Percentiles rank a stretch among this genome's conserved stretches.
phyloP scores from a whole-genome alignment of 139 green algal species.

The Tetratostichococcus sp. region DNA sequence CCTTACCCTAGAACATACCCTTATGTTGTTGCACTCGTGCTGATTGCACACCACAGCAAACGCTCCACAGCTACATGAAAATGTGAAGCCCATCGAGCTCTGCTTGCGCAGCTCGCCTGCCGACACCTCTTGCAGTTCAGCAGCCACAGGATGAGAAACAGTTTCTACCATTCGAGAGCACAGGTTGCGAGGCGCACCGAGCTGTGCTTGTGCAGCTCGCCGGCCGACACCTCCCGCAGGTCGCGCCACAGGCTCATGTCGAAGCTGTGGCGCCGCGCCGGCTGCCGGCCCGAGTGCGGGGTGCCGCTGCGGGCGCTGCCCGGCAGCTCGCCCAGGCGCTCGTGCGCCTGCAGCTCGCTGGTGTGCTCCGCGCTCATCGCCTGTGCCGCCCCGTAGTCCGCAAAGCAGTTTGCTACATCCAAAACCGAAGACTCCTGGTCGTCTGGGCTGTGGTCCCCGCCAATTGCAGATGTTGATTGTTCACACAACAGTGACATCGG shows the following conservation, averaged over 20 bases:
- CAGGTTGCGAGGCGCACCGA: background rate
- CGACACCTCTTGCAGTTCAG: too few species aligned
- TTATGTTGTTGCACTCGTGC: too few species aligned
- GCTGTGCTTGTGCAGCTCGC: background rate
- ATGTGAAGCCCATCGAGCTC: too few species aligned
- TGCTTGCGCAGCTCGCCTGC: too few species aligned
- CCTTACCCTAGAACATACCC: too few species aligned
- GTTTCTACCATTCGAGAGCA: too few species aligned
- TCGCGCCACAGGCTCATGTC: background rate
- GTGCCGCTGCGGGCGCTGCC: background rate
- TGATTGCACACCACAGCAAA: too few species aligned
- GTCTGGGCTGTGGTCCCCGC: too few species aligned
- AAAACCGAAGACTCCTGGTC: background rate
- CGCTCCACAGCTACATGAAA: too few species aligned
- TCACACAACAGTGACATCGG: too few species aligned
- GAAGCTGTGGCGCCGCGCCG: background rate
- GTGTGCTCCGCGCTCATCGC: slow-evolving; percentile 27
- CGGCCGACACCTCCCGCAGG: background rate
- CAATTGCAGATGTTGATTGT: too few species aligned
- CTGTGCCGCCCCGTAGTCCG: slow-evolving; percentile 39
- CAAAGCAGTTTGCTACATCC: slow-evolving; percentile 41
- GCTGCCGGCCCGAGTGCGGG: background rate
- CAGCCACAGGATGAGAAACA: too few species aligned
- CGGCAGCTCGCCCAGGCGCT: background rate
- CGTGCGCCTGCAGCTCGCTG: slow-evolving; percentile 12